A percentile compares a stretch with the other conserved stretches of the same genome.
phyloP scores from a whole-genome alignment of 2,329 filamentous ascomycete species.

The Fusarium agapanthi region DNA sequence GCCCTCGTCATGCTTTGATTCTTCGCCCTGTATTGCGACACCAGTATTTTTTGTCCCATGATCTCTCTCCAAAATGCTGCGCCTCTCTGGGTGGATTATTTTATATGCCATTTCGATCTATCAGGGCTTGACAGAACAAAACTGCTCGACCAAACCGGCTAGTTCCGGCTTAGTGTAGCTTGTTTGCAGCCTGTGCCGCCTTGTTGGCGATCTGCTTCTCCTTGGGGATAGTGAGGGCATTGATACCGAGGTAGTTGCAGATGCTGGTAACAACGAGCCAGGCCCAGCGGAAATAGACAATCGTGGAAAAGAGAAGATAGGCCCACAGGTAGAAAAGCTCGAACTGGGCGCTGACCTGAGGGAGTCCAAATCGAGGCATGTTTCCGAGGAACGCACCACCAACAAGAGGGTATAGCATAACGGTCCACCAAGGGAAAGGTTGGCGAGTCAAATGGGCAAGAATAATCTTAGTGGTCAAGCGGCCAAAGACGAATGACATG shows the following conservation, averaged over 20 bases:
- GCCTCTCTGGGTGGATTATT: constrained; percentile 29
- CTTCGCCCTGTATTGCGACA: constrained; percentile 29
- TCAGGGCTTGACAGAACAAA: background rate
- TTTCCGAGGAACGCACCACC: constrained; percentile 86
- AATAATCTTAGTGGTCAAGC: constrained; percentile 99
- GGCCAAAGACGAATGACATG: constrained; percentile 96
- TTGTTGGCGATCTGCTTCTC: constrained; percentile 67
- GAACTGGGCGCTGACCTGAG: constrained; percentile 67
- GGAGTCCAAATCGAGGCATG: constrained; percentile 78
- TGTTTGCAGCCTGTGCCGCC: constrained; percentile 51
- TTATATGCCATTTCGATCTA: constrained; percentile 7
- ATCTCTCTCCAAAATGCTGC: constrained; percentile 16
- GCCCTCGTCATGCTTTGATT: constrained; percentile 39
- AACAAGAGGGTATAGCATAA: constrained; percentile 86
- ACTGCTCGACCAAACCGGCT: background rate
- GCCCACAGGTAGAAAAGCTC: constrained; percentile 85
- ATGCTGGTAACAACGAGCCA: constrained; percentile 90
- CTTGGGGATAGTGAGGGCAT: constrained; percentile 84
- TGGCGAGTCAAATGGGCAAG: constrained; percentile 92
- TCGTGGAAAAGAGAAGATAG: constrained; percentile 82
- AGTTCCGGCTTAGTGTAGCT: constrained; percentile 43
- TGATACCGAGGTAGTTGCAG: constrained; percentile 91
- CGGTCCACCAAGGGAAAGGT: constrained; percentile 96
- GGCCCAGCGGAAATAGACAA: constrained; percentile 95
- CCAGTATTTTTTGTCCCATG: constrained; percentile 14